Conservation (phyloP, 2,329 filamentous ascomycete species). For the Massarina eburnea region DNA sequence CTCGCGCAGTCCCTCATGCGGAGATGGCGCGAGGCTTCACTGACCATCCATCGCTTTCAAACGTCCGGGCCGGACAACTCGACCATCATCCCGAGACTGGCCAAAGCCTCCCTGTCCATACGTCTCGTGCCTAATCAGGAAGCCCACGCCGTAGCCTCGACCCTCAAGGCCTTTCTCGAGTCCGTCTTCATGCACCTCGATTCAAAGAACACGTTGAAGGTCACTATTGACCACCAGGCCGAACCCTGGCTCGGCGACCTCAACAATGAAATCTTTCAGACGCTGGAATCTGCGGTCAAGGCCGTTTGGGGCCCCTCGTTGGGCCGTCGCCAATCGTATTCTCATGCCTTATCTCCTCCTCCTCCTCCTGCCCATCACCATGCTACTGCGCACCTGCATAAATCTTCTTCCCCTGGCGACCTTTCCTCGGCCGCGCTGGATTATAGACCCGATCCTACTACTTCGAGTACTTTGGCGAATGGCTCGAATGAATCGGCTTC, state of each 20-base stretch:
- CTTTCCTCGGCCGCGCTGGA: too few relatives aligned
- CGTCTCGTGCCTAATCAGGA: constrained; percentile 93
- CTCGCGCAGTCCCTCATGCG: constrained; percentile 87
- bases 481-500: constrained; percentile 30
- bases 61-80: constrained; percentile 86
- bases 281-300: constrained; percentile 81
- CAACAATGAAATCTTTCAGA: constrained; percentile 85
- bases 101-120: constrained; percentile 84
- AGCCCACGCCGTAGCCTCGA: constrained; percentile 71
- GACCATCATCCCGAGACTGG: constrained; percentile 86
- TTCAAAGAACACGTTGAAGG: constrained; percentile 76
- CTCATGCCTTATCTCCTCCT: too few relatives aligned
- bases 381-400: too few relatives aligned
- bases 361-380: too few relatives aligned
- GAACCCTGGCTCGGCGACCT: constrained; percentile 96
- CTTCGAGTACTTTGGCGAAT: constrained; percentile 55
- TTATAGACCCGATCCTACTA: constrained; percentile 45
- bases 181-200: constrained; percentile 72
- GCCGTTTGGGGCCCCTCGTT: constrained; percentile 72
- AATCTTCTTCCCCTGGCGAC: too few relatives aligned
- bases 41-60: constrained; percentile 92
- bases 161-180: constrained; percentile 67
- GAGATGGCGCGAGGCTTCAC: constrained; percentile 89
- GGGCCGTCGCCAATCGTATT: constrained; percentile 32
- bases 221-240: constrained; percentile 88